Base-by-base conservation (phyloP, 768 basidiomycete genomes). In the Podaxis sp. region DNA sequence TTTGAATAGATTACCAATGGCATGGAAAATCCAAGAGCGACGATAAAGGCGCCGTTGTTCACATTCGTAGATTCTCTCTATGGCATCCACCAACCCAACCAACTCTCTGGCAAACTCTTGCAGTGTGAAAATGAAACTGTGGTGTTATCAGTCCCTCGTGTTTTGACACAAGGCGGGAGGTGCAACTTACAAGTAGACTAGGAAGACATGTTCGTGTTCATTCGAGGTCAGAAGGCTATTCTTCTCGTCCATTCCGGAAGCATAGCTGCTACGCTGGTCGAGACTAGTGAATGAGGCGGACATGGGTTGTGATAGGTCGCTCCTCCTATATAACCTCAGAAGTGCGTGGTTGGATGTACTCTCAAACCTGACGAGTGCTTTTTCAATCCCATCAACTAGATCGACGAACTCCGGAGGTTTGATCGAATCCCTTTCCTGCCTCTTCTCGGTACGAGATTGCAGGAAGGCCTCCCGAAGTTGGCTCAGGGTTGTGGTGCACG, bases 21-120 rank as follows among this genome's bases (percentile, higher is more conserved):
- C 60, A 16, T 55, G 57, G 40, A 76, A 70, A 65, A 77, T 37
- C 35, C 62, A 65, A 1, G 38, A 47, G 35, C 61, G 48, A 65
- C 77, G 70, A 55, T 73, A 67, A 14, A 73, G 65, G 47, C 75
- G 74, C 25, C 79, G 77, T 57, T 83, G 79, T 69, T 93, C 89
- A 40, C 85, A 82, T 57, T 76, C 80, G 57, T 90, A 88, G 50
- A 98, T 87, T 59, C 88, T 80, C 54, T 86, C 80, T 80, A 98
- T 91, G 6, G 91, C 88, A 69, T 95, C 91, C 0, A 92, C 82
- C 10, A 98, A 83, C 18, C 85, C 86, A 35, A 89, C 78, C 54
- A 96, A 73, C 71, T 98, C 96, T 61, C 82, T 79, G 6, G 92
- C 84, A 70, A 98, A 98, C 69, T 98, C 97, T 73, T 99, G 94